These are phyloP conservation scores for Xylaria venustula DNA, from an alignment of 495 filamentous ascomycete species.

Conservation along the genomic window DNA sequence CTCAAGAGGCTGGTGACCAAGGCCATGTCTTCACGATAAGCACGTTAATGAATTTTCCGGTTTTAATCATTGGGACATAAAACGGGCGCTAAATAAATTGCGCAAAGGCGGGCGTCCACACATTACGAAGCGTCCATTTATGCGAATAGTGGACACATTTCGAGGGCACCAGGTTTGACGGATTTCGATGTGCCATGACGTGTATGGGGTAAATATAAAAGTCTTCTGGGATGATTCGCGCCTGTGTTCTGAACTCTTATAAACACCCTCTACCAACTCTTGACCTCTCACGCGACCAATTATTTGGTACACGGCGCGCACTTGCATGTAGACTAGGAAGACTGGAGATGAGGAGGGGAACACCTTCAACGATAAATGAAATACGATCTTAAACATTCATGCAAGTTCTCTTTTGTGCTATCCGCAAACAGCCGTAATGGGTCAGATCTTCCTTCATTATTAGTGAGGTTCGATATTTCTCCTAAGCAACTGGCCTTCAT, in stretches of 20 bases:
- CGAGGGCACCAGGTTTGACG: constrained; percentile 26
- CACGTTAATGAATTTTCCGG: constrained; percentile 25
- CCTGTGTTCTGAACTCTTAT: constrained; percentile 32
- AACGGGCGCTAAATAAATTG: constrained; percentile 30
- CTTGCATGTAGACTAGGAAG: constrained; percentile 48
- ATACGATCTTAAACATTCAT: constrained; percentile 3
- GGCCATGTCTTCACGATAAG: constrained; percentile 87
- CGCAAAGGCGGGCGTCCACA: constrained; percentile 19
- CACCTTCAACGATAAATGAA: constrained; percentile 21
- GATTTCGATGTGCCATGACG: constrained; percentile 25
- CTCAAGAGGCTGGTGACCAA: constrained; percentile 98
- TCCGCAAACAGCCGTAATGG: not conserved
- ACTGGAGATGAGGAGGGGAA: constrained; percentile 25
- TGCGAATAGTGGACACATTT: constrained; percentile 28
- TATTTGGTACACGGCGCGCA: constrained; percentile 37
- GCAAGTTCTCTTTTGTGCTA: not conserved
- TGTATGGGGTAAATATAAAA: constrained; percentile 30
- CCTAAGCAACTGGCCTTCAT: too few relatives aligned
- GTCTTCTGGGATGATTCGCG: constrained; percentile 37
- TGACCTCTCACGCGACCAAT: constrained; percentile 29
- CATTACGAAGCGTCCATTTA: constrained; percentile 15
- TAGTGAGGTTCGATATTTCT: too few relatives aligned
- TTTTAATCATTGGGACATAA: constrained; percentile 32
- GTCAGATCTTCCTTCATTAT: too few relatives aligned
- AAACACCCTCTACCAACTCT: constrained; percentile 26